A percentile compares a stretch with the other conserved stretches of the same genome.
These are phyloP conservation scores for Trichaptum fuscoviolaceum DNA, from an alignment of 768 basidiomycete species.

Conservation along the genomic window DNA sequence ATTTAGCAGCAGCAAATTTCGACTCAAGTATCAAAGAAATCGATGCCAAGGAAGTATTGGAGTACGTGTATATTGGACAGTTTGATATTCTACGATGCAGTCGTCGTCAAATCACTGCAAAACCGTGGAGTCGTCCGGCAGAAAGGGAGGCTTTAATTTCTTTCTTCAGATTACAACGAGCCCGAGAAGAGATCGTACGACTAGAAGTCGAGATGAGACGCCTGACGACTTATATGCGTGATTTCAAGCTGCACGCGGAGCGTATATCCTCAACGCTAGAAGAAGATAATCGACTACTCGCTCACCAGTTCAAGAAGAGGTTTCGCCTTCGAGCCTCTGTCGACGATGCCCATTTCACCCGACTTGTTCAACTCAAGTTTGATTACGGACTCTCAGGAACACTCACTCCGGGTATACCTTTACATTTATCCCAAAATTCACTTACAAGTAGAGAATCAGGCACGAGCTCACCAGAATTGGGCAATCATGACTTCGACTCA, in stretches of 20 bases:
- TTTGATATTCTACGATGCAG: constrained; percentile 18
- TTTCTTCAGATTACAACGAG: constrained; percentile 17
- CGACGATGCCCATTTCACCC: background rate
- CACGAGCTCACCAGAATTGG: background rate
- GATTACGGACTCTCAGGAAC: background rate
- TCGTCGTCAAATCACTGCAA: constrained; percentile 15
- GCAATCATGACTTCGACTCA: background rate
- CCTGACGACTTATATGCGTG: constrained; percentile 13
- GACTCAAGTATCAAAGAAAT: constrained; percentile 11
- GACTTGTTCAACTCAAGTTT: background rate
- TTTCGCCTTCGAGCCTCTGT: background rate
- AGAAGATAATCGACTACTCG: background rate
- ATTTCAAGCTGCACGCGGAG: constrained; percentile 7
- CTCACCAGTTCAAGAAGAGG: background rate
- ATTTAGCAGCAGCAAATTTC: constrained; percentile 11
- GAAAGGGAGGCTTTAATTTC: constrained; percentile 11
- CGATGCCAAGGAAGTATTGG: constrained; percentile 13
- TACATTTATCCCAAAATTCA: background rate
- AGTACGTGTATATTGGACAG: constrained; percentile 17
- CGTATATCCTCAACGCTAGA: background rate
- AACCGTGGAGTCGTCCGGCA: constrained; percentile 16
- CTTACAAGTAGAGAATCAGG: background rate
- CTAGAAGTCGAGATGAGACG: constrained; percentile 19
- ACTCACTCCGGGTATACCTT: background rate
- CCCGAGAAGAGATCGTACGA: constrained; percentile 14